Evolutionary conservation across 176 grass and related monocot species (phyloP).

Genomic region (Raddia distichophylla): DNA sequence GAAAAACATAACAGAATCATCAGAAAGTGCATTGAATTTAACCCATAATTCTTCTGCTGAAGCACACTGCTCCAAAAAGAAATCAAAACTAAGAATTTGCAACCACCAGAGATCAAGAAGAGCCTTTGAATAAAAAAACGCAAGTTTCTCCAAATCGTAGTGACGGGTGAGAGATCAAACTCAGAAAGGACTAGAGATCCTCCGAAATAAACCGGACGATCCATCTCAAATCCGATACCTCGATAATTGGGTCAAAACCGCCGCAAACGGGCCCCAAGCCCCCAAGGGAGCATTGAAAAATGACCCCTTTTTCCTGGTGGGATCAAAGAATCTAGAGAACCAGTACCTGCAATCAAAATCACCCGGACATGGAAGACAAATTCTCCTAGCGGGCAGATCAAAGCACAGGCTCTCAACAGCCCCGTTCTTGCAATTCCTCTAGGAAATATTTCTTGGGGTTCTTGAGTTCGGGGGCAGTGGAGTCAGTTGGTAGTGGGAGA

Average conservation of each 20-base stretch:
- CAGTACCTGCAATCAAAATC: constrained; percentile 40
- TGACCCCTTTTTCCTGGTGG: not conserved
- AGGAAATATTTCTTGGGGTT: not conserved
- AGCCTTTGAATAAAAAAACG: not conserved
- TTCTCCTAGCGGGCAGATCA: constrained; percentile 42
- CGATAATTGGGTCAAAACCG: constrained; percentile 21
- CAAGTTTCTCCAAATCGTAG: constrained; percentile 13
- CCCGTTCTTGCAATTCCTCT: not conserved
- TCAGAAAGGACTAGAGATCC: constrained; percentile 22
- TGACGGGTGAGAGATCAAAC: constrained; percentile 24
- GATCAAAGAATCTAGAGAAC: constrained; percentile 35
- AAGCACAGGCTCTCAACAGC: not conserved
- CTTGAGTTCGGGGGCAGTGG: not conserved
- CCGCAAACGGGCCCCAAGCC: not conserved
- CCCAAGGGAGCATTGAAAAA: not conserved
- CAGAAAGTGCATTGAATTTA: not conserved
- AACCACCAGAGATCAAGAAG: constrained; percentile 29
- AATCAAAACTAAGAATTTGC: not conserved
- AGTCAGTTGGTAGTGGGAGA: constrained; percentile 53
- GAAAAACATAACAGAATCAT: not conserved
- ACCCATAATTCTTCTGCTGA: constrained; percentile 1
- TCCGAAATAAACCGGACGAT: constrained; percentile 7
- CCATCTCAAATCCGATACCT: constrained; percentile 17
- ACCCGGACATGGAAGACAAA: constrained; percentile 17
- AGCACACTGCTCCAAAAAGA: not conserved